Evolutionary conservation across 305 asterid species (phyloP).

Genomic region (Monarda citriodora): DNA sequence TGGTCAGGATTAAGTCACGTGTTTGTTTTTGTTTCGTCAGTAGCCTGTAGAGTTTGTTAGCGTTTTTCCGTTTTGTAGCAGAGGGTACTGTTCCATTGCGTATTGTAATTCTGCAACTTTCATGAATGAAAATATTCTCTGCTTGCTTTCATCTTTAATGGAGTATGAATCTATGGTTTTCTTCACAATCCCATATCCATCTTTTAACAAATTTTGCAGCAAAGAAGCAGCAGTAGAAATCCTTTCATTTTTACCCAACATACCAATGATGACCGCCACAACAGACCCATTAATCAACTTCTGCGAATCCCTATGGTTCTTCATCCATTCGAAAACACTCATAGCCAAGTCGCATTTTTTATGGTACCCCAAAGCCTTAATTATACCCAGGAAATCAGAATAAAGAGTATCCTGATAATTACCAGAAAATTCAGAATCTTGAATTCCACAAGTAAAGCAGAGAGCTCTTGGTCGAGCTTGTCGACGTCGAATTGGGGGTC

Average conservation of each 20-base stretch:
- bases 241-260: slow-evolving; percentile 80
- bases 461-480: slow-evolving; percentile 38
- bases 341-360: slow-evolving; percentile 75
- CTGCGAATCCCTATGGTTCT: slow-evolving; percentile 33
- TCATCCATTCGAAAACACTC: slow-evolving; percentile 66
- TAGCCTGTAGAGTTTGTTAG: too few relatives aligned
- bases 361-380: slow-evolving; percentile 69
- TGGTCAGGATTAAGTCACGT: too few relatives aligned
- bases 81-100: too few relatives aligned
- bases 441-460: slow-evolving; percentile 21
- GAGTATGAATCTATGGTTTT: too few relatives aligned
- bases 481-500: slow-evolving; percentile 47
- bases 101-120: too few relatives aligned
- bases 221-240: slow-evolving; percentile 67
- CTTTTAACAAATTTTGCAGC: slow-evolving; percentile 58
- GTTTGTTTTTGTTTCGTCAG: too few relatives aligned
- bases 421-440: slow-evolving; percentile 23
- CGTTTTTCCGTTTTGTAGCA: too few relatives aligned
- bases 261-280: slow-evolving; percentile 69
- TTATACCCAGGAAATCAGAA: slow-evolving; percentile 60
- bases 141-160: too few relatives aligned
- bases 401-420: slow-evolving; percentile 26
- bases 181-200: slow-evolving; percentile 71
- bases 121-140: too few relatives aligned
- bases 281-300: slow-evolving; percentile 56